Evolutionary conservation across 768 basidiomycete genomes (phyloP).

Genomic region (Leccinum obscurum): DNA sequence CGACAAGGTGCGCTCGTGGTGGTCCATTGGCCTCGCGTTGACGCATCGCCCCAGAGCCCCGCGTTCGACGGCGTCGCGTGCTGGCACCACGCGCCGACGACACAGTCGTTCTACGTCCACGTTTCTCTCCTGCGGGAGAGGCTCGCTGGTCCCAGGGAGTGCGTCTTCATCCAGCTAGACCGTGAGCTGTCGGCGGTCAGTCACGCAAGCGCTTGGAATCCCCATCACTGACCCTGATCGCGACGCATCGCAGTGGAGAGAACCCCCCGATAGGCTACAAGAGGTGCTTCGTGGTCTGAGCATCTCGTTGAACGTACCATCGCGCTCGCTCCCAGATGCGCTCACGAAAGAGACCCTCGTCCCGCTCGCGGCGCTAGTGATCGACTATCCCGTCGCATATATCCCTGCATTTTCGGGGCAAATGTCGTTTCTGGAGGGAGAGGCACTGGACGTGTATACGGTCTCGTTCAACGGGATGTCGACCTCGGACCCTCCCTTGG

Average conservation of each 20-base stretch:
- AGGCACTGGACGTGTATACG: slow-evolving; percentile 53
- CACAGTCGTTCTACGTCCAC: slow-evolving; percentile 61
- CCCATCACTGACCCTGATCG: background rate
- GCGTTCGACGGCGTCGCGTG: slow-evolving; percentile 45
- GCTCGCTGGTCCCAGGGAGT: slow-evolving; percentile 4
- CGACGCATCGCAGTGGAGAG: slow-evolving; percentile 12
- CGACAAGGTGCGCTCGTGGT: slow-evolving; percentile 33
- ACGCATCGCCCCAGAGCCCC: slow-evolving; percentile 8
- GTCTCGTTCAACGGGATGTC: slow-evolving; percentile 12
- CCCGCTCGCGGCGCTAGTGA: slow-evolving; percentile 57
- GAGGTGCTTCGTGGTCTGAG: slow-evolving; percentile 16
- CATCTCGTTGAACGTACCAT: slow-evolving; percentile 6
- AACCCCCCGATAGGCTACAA: slow-evolving; percentile 12
- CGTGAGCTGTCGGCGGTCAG: slow-evolving; percentile 24
- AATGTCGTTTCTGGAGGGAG: slow-evolving; percentile 43
- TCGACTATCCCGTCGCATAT: slow-evolving; percentile 63
- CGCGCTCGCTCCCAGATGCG: slow-evolving; percentile 31
- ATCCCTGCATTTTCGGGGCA: slow-evolving; percentile 43
- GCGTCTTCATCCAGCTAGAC: slow-evolving; percentile 24
- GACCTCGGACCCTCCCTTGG: background rate
- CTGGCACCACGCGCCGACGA: slow-evolving; percentile 44
- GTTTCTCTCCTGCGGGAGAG: slow-evolving; percentile 16
- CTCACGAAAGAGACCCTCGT: slow-evolving; percentile 36
- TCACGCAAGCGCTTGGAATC: background rate
- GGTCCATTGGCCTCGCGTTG: background rate